Conservation (phyloP, 306 rosid species). For the Datisca glomerata region DNA sequence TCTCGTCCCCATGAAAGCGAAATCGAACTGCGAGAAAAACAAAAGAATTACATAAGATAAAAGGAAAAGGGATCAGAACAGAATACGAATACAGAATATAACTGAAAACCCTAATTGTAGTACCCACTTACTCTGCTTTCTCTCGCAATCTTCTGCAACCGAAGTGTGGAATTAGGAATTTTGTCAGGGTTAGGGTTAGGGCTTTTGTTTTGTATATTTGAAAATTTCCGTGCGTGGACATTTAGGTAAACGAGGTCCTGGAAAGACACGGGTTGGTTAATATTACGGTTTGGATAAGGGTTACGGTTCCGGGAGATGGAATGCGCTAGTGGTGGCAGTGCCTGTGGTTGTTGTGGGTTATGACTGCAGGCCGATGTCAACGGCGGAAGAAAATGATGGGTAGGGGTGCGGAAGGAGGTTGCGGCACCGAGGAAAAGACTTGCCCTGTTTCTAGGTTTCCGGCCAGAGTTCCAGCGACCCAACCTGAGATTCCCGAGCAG, state of each 20-base stretch:
- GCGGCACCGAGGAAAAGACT: conserved; percentile 38
- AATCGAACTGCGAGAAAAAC: conserved; percentile 28
- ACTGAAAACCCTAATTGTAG: conserved; percentile 69
- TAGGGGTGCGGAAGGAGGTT: conserved; percentile 37
- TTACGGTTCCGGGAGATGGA: conserved; percentile 51
- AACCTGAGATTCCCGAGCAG: conserved; percentile 17
- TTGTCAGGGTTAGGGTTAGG: conserved; percentile 26
- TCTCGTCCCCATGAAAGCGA: conserved; percentile 32
- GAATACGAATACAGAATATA: conserved; percentile 42
- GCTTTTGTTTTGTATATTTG: too few relatives aligned
- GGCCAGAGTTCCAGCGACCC: conserved; percentile 26
- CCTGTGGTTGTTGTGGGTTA: conserved; percentile 43
- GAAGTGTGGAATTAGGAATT: conserved; percentile 11
- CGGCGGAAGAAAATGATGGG: conserved; percentile 48
- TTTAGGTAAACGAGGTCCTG: conserved; percentile 3
- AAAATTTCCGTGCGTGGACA: too few relatives aligned
- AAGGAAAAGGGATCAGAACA: conserved; percentile 57
- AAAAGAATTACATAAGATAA: conserved; percentile 12
- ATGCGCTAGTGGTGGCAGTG: conserved; percentile 21
- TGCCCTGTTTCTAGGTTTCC: conserved; percentile 33
- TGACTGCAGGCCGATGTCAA: conserved; percentile 76
- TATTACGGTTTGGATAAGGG: conserved; percentile 22
- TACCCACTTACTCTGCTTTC: conserved; percentile 45
- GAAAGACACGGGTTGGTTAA: not conserved
- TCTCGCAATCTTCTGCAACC: conserved; percentile 9